Conservation (phyloP, 306 rosid species). For the Cyamopsis tetragonoloba region DNA sequence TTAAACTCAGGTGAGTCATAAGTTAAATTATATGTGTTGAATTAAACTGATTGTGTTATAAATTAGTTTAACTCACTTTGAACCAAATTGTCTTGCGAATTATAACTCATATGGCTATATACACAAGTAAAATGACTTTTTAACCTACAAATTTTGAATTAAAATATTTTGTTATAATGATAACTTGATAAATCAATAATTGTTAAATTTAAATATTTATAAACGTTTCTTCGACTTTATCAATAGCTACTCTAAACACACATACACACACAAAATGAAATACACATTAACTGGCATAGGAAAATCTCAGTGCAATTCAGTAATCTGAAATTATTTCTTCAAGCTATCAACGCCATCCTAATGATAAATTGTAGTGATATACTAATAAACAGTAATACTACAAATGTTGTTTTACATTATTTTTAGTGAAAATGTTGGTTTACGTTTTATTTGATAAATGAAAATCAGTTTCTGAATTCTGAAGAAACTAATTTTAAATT, state of each 20-base stretch:
- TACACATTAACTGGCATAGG: neutral
- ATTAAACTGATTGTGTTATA: too few relatives aligned
- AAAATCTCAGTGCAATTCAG: neutral
- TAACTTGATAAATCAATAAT: neutral
- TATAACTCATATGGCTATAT: too few relatives aligned
- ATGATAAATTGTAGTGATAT: too few relatives aligned
- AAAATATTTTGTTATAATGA: neutral
- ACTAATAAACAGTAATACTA: neutral
- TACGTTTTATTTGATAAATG: neutral
- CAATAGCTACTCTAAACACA: neutral
- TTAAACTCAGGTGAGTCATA: too few relatives aligned
- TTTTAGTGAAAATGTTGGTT: neutral
- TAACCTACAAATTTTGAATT: neutral
- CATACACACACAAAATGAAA: too few relatives aligned
- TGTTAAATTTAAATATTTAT: too few relatives aligned
- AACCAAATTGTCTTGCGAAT: neutral
- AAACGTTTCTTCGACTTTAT: neutral
- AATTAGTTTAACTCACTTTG: too few relatives aligned
- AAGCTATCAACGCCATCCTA: too few relatives aligned
- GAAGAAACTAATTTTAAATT: neutral
- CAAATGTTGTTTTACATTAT: neutral
- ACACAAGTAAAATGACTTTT: neutral
- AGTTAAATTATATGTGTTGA: too few relatives aligned
- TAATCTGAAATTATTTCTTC: too few relatives aligned
- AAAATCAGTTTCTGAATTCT: neutral